Conservation (phyloP, 106 monocot species). For the Allium cepa region DNA sequence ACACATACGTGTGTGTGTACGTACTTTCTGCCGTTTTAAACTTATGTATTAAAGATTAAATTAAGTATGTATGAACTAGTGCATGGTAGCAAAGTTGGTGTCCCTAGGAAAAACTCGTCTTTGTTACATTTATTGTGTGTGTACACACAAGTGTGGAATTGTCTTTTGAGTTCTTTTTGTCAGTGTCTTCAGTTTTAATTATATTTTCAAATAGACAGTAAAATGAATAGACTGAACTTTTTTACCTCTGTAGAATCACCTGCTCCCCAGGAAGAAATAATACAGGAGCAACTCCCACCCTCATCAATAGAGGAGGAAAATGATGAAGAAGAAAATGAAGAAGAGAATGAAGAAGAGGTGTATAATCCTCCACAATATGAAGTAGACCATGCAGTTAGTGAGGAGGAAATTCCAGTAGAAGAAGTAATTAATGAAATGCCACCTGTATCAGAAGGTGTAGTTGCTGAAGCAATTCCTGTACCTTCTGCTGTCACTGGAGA, state of each 20-base stretch:
- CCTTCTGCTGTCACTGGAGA: conserved; percentile 25
- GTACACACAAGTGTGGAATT: no score
- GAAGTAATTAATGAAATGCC: conserved; percentile 69
- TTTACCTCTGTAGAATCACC: conserved; percentile 7
- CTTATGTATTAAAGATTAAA: no score
- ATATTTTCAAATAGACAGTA: no score
- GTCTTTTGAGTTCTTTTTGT: no score
- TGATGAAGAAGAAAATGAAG: conserved; percentile 10
- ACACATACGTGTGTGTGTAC: no score
- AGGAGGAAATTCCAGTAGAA: conserved; percentile 41
- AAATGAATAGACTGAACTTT: no score
- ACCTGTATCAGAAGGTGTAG: conserved; percentile 6
- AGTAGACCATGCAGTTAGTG: conserved; percentile 29
- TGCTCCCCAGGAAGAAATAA: conserved; percentile 20
- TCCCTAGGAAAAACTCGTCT: no score
- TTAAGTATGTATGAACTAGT: no score
- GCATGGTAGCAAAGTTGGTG: no score
- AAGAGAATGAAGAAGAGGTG: conserved; percentile 39
- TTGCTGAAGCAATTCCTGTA: conserved; percentile 8
- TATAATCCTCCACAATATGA: conserved; percentile 45
- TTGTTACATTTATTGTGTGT: no score
- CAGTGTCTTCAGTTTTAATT: no score
- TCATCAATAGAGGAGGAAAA: conserved; percentile 12
- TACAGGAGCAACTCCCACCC: conserved; percentile 11
- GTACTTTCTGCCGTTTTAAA: no score